Conservation (phyloP, 2,329 filamentous ascomycete genomes). For the Aureobasidium vineae region DNA sequence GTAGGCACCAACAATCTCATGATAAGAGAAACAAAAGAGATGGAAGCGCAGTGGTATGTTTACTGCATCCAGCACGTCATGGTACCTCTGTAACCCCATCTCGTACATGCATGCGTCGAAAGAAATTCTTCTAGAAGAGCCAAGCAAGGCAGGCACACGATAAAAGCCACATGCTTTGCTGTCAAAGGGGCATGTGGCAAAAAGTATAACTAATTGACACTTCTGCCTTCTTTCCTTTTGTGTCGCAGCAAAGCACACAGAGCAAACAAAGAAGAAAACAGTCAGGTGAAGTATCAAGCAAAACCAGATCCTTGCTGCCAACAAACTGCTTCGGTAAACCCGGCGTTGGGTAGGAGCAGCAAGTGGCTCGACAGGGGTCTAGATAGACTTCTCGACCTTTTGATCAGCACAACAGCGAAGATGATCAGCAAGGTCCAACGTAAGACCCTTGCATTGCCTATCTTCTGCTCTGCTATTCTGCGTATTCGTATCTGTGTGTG, state of each 20-base stretch:
- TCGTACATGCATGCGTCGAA: no score
- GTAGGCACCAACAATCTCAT: not conserved
- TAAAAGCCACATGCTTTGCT: not conserved
- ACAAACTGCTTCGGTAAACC: not conserved
- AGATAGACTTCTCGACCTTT: conserved; percentile 16
- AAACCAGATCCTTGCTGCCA: no score
- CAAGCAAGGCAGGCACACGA: not conserved
- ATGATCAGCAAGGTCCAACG: not conserved
- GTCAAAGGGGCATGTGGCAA: conserved; percentile 1
- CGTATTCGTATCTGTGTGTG: no score
- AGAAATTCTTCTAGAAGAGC: not conserved
- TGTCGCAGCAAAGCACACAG: no score
- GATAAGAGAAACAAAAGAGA: not conserved
- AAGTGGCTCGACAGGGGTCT: not conserved
- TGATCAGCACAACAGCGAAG: not conserved
- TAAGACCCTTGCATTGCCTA: not conserved
- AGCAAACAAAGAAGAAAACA: no score
- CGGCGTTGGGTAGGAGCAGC: not conserved
- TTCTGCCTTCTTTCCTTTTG: no score
- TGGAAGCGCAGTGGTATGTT: not conserved
- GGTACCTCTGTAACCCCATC: not conserved
- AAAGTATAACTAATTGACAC: no score
- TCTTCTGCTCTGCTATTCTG: not conserved
- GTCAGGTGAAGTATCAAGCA: no score
- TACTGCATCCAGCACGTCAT: not conserved